Conservation (phyloP, 345 rosid genomes). For the Gossypium mustelinum region DNA sequence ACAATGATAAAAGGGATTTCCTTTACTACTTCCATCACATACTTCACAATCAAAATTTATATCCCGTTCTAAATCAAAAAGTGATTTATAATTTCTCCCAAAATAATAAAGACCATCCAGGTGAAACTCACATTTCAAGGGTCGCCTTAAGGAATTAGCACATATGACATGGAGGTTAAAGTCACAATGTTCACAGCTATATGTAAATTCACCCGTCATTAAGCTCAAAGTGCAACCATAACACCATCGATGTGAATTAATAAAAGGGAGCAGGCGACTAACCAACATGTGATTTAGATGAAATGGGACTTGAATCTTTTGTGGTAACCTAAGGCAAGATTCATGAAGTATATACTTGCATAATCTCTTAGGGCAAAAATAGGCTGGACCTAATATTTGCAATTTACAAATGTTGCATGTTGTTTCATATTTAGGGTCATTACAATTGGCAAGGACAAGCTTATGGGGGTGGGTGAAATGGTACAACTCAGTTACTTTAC, state of each 20-base stretch:
- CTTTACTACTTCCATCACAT: not conserved
- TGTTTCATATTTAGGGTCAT: not conserved
- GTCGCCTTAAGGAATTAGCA: not conserved
- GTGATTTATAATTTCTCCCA: not conserved
- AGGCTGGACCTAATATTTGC: not conserved
- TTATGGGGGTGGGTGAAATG: constrained; percentile 1
- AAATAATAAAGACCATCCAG: not conserved
- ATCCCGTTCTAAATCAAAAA: not conserved
- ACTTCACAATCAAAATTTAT: not conserved
- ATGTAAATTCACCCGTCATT: not conserved
- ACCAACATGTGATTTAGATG: not conserved
- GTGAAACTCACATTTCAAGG: not conserved
- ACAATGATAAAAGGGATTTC: not conserved
- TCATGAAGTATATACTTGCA: not conserved
- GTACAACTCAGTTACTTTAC: not conserved
- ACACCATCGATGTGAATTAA: not conserved
- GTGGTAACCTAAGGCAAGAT: not conserved
- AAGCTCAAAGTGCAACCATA: not conserved
- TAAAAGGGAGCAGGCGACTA: too few species aligned
- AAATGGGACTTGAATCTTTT: not conserved
- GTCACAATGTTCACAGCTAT: not conserved
- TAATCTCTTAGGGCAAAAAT: not conserved
- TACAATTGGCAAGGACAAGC: not conserved
- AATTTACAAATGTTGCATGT: not conserved
- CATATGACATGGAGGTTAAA: not conserved